Conservation (phyloP, 2,329 filamentous ascomycete genomes). For the Geosmithia morbida region DNA sequence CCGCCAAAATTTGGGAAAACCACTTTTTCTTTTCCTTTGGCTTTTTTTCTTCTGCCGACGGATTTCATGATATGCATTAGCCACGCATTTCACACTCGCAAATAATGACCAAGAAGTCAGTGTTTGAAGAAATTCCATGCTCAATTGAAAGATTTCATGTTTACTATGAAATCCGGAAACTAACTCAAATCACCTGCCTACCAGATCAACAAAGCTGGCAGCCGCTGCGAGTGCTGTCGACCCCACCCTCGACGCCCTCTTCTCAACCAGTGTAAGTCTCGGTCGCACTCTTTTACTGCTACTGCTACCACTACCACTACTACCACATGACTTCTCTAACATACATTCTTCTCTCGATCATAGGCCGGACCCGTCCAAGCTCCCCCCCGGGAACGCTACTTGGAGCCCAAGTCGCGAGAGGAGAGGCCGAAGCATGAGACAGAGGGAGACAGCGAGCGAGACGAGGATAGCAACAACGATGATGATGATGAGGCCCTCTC, state of each 20-base stretch:
- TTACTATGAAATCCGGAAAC: background rate
- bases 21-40: background rate
- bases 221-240: constrained; percentile 45
- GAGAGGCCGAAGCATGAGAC: constrained; percentile 5
- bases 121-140: background rate
- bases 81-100: background rate
- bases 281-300: too few species aligned
- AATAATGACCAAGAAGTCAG: constrained; percentile 12
- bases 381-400: constrained; percentile 29
- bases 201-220: constrained; percentile 23
- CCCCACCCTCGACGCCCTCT: constrained; percentile 54
- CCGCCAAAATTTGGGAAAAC: constrained; percentile 1
- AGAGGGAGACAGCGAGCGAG: constrained; percentile 7
- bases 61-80: too few species aligned
- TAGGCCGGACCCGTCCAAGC: constrained; percentile 37
- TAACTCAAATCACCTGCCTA: constrained; percentile 5
- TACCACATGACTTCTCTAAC: background rate
- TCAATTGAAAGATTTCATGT: constrained; percentile 1
- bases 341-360: constrained; percentile 1
- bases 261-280: constrained; percentile 54
- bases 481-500: constrained; percentile 17
- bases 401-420: constrained; percentile 17
- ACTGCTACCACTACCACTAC: too few species aligned
- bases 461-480: constrained; percentile 11
- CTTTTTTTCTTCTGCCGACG: background rate